Conservation (phyloP, 352 stramenopile genomes). For the Globisporangium nagaii region DNA sequence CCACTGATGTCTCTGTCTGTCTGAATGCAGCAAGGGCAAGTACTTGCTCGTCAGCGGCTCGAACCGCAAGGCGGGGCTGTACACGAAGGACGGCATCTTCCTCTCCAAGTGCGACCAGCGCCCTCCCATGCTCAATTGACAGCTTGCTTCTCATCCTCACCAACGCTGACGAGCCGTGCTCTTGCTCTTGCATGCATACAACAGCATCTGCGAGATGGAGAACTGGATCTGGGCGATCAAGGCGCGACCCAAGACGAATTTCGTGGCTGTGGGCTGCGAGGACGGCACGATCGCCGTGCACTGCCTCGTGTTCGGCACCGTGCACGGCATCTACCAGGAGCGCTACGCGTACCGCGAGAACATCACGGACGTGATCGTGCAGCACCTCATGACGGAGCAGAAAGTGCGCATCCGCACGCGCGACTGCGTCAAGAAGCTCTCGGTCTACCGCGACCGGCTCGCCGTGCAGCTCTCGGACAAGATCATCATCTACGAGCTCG, state of each 20-base stretch:
- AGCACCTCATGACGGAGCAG: constrained; percentile 93
- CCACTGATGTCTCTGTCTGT: neutral
- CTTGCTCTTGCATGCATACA: no score
- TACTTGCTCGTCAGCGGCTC: constrained; percentile 89
- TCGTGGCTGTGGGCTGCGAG: constrained; percentile 83
- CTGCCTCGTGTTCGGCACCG: constrained; percentile 88
- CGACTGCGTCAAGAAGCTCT: constrained; percentile 94
- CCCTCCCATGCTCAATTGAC: no score
- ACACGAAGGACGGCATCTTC: constrained; percentile 85
- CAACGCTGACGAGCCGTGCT: neutral
- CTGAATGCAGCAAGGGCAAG: constrained; percentile 67
- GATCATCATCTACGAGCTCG: constrained; percentile 93
- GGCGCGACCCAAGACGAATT: constrained; percentile 79
- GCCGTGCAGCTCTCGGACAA: constrained; percentile 92
- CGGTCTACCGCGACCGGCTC: constrained; percentile 89
- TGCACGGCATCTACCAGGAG: constrained; percentile 92
- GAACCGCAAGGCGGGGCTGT: constrained; percentile 84
- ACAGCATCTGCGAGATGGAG: constrained; percentile 75
- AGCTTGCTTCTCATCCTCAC: no score
- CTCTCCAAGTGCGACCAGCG: constrained; percentile 44
- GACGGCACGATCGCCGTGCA: constrained; percentile 82
- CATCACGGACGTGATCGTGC: constrained; percentile 94
- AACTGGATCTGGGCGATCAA: constrained; percentile 91
- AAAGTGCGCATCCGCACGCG: constrained; percentile 93
- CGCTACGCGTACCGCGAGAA: constrained; percentile 92